Evolutionary conservation across 768 basidiomycete genomes (phyloP).

Genomic region (Russula dissimulans): DNA sequence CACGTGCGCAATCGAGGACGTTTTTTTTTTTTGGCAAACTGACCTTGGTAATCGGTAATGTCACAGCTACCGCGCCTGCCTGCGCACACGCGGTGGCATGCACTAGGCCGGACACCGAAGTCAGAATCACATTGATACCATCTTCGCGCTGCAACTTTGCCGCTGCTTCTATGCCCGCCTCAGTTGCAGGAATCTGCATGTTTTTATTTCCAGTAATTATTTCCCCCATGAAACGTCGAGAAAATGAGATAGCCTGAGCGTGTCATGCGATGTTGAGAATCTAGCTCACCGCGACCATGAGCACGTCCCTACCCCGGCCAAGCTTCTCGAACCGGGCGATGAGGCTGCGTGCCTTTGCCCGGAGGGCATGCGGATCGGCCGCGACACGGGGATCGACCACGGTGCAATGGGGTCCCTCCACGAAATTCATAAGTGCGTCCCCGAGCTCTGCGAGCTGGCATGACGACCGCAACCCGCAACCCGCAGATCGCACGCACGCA

Average conservation of each 20-base stretch:
- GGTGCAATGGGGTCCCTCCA: conserved; percentile 37
- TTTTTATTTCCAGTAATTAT: background rate
- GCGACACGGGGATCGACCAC: conserved; percentile 44
- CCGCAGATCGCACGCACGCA: background rate
- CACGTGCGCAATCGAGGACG: background rate
- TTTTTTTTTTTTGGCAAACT: conserved; percentile 19
- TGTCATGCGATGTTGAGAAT: background rate
- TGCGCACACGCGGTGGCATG: conserved; percentile 51
- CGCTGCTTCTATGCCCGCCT: conserved; percentile 43
- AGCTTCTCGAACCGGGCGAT: conserved; percentile 34
- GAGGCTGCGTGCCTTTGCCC: conserved; percentile 35
- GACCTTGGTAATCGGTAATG: conserved; percentile 42
- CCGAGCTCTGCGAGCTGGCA: conserved; percentile 45
- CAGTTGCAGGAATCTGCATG: conserved; percentile 48
- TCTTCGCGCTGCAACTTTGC: conserved; percentile 30
- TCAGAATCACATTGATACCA: conserved; percentile 42
- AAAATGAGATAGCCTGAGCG: background rate
- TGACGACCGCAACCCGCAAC: background rate
- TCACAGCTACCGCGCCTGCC: conserved; percentile 39
- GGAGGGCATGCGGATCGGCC: conserved; percentile 31
- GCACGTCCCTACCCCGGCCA: conserved; percentile 30
- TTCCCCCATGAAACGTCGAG: background rate
- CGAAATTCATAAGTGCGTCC: conserved; percentile 34
- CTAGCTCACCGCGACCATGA: conserved; percentile 44
- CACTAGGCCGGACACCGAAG: conserved; percentile 41